phyloP scores from a whole-genome alignment of 192 early-diverging fungal species.

The Diversispora eburnea region DNA sequence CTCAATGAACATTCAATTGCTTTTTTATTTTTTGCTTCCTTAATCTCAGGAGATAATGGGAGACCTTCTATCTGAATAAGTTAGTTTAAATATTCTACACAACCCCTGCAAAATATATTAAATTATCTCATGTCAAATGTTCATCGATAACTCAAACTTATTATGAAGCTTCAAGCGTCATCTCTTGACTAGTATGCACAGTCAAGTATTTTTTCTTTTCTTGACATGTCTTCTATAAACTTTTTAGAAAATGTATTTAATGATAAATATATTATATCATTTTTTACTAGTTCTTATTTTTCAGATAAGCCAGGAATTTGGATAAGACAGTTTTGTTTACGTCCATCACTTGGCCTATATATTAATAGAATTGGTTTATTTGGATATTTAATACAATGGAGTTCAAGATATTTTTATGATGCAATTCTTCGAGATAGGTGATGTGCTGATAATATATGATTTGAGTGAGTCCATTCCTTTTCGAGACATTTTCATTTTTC shows the following conservation, averaged over 20 bases:
- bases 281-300: conserved; percentile 25
- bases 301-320: conserved; percentile 18
- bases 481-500: conserved; percentile 24
- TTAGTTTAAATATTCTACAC: conserved; percentile 26
- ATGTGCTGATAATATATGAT: conserved; percentile 17
- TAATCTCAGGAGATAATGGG: conserved; percentile 21
- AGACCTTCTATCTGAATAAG: conserved; percentile 1
- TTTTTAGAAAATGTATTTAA: conserved; percentile 22
- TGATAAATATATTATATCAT: conserved; percentile 22
- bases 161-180: conserved; percentile 21
- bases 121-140: conserved; percentile 11
- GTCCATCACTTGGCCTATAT: conserved; percentile 25
- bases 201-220: conserved; percentile 16
- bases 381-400: conserved; percentile 22
- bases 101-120: conserved; percentile 24
- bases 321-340: conserved; percentile 25
- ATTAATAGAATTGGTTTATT: conserved; percentile 16
- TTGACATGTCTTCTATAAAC: conserved; percentile 23
- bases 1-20: background rate
- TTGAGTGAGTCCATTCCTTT: conserved; percentile 6
- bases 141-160: conserved; percentile 26
- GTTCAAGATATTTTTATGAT: conserved; percentile 15
- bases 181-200: conserved; percentile 27
- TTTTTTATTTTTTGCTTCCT: conserved; percentile 20
- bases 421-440: conserved; percentile 24